These are phyloP conservation scores for Serendipita vermifera DNA, from an alignment of 768 basidiomycete genomes.

Conservation along the genomic window DNA sequence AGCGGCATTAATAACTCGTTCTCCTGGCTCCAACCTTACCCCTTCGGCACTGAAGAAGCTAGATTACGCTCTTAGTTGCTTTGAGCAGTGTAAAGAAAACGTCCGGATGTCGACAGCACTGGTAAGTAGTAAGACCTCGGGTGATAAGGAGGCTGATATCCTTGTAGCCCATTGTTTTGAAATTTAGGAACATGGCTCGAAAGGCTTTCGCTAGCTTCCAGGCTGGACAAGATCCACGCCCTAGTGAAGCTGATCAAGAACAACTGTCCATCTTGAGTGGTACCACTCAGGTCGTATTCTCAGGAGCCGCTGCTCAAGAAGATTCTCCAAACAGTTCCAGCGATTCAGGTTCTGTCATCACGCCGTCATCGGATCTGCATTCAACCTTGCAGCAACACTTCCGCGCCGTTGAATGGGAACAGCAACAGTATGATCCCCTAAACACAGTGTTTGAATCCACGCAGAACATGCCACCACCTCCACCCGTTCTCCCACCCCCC, in stretches of 20 bases:
- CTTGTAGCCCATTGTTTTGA: background rate
- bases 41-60: slow-evolving; percentile 56
- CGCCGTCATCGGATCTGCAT: background rate
- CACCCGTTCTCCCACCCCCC: background rate
- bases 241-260: background rate
- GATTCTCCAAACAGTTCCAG: background rate
- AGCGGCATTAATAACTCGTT: slow-evolving; percentile 60
- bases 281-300: background rate
- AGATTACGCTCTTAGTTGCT: slow-evolving; percentile 21
- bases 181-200: slow-evolving; percentile 2
- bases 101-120: slow-evolving; percentile 2
- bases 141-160: too few species aligned
- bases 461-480: background rate
- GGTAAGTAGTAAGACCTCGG: background rate
- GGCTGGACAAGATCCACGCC: background rate
- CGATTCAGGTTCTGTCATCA: background rate
- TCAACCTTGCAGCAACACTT: background rate
- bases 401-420: slow-evolving; percentile 2
- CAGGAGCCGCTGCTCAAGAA: background rate
- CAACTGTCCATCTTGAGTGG: slow-evolving; percentile 6
- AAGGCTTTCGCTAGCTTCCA: background rate
- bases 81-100: slow-evolving; percentile 4
- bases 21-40: slow-evolving; percentile 58
- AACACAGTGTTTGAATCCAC: background rate
- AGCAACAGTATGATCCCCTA: background rate